Percentiles rank a stretch among this genome's conserved stretches.
Conservation (phyloP, 1,284 basidiomycete species). For the Testicularia cyperi region DNA sequence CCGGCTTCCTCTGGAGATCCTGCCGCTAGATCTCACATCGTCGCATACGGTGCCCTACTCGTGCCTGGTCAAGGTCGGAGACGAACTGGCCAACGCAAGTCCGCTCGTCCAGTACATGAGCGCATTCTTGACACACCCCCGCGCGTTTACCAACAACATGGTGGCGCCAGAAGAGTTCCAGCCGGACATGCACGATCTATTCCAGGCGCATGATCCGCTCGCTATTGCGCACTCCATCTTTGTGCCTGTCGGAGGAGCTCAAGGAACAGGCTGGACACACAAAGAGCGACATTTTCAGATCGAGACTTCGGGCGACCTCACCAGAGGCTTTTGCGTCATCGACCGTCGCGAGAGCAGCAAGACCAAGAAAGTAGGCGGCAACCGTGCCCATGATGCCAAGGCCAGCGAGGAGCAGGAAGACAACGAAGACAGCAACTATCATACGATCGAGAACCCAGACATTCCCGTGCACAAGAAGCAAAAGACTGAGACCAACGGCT, state of each 20-base stretch:
- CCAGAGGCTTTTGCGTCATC: constrained; percentile 52
- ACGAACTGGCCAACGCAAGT: constrained; percentile 6
- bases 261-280: constrained; percentile 28
- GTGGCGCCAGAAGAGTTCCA: constrained; percentile 46
- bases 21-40: constrained; percentile 53
- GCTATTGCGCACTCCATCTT: constrained; percentile 55
- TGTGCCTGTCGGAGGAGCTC: constrained; percentile 4
- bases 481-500: not conserved
- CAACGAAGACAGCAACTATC: not conserved
- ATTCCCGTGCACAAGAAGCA: constrained; percentile 4
- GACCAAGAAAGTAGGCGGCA: constrained; percentile 28
- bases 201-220: constrained; percentile 55
- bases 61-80: constrained; percentile 30
- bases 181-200: constrained; percentile 44
- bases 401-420: not conserved
- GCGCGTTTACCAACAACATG: constrained; percentile 51
- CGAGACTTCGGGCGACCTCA: constrained; percentile 48
- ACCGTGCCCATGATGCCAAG: constrained; percentile 27
- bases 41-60: constrained; percentile 50
- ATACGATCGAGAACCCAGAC: constrained; percentile 22
- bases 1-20: constrained; percentile 41
- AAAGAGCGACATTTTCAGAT: constrained; percentile 38
- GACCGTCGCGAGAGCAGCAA: constrained; percentile 34
- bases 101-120: constrained; percentile 40
- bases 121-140: constrained; percentile 46